A percentile compares a stretch with the other conserved stretches of the same genome.
These are phyloP conservation scores for Trichoderma brevicompactum DNA, from an alignment of 2,329 filamentous ascomycete genomes.

Conservation along the genomic window DNA sequence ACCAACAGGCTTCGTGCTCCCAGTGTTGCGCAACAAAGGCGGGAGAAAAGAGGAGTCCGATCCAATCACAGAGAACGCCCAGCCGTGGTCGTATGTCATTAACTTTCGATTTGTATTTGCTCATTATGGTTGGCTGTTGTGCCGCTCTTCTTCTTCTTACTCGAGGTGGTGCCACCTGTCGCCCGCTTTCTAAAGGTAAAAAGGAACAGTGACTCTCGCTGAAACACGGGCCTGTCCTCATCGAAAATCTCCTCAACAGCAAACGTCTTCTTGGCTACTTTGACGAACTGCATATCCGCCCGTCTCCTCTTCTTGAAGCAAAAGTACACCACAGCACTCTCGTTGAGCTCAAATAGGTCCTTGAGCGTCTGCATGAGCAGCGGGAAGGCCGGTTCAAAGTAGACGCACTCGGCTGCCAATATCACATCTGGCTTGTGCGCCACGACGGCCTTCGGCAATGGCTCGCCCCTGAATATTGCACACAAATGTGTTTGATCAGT, in stretches of 20 bases:
- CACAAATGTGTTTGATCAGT: constrained; percentile 18
- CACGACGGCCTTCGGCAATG: constrained; percentile 57
- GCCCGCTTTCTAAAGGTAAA: constrained; percentile 58
- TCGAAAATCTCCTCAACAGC: constrained; percentile 65
- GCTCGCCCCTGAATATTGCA: constrained; percentile 57
- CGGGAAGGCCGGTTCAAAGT: constrained; percentile 95
- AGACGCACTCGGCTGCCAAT: constrained; percentile 95
- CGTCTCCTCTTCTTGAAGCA: constrained; percentile 93
- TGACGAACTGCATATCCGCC: constrained; percentile 77
- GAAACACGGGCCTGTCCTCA: constrained; percentile 61
- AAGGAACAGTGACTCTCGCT: constrained; percentile 63
- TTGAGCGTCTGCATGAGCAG: constrained; percentile 78
- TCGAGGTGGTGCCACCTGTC: constrained; percentile 25
- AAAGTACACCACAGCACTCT: constrained; percentile 70
- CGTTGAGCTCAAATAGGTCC: constrained; percentile 74
- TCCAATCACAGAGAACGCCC: neutral
- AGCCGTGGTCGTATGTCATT: constrained; percentile 7
- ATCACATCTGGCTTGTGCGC: constrained; percentile 74
- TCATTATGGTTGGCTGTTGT: constrained; percentile 22
- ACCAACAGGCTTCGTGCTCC: neutral
- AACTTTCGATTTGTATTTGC: constrained; percentile 14
- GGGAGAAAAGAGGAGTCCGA: neutral
- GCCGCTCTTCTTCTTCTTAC: constrained; percentile 30
- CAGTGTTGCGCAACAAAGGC: neutral
- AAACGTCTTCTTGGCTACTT: constrained; percentile 70